Conservation (phyloP, 176 grass and related monocot species). For the Carex cristatella region DNA sequence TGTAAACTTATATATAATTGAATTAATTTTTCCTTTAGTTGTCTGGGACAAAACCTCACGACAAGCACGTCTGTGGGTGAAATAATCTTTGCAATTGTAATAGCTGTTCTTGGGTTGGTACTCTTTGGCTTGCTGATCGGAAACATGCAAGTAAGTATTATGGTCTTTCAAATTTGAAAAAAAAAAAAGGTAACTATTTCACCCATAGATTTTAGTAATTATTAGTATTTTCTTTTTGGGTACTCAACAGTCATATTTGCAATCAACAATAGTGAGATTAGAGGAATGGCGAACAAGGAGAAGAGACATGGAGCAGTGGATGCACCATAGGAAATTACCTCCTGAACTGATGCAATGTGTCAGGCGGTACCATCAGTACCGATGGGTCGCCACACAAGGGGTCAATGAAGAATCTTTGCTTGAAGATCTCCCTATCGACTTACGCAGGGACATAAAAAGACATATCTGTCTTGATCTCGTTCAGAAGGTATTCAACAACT, state of each 20-base stretch:
- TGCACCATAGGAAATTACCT: slow-evolving; percentile 88
- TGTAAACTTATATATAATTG: not conserved
- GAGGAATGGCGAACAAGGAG: slow-evolving; percentile 84
- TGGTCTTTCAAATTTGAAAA: not conserved
- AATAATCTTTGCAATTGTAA: slow-evolving; percentile 66
- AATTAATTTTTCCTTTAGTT: slow-evolving; percentile 32
- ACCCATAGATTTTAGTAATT: too few species aligned
- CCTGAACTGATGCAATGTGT: slow-evolving; percentile 64
- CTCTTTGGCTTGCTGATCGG: slow-evolving; percentile 91
- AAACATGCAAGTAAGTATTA: slow-evolving; percentile 86
- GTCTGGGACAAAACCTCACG: slow-evolving; percentile 75
- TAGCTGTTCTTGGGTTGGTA: slow-evolving; percentile 75
- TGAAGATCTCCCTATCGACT: slow-evolving; percentile 64
- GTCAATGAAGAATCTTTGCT: slow-evolving; percentile 84
- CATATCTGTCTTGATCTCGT: slow-evolving; percentile 93
- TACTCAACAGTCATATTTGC: slow-evolving; percentile 61
- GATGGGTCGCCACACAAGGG: slow-evolving; percentile 76
- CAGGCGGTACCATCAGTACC: slow-evolving; percentile 74
- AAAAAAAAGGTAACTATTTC: not conserved
- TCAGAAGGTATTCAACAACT: slow-evolving; percentile 24
- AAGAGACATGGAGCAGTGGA: slow-evolving; percentile 95
- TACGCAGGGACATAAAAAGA: slow-evolving; percentile 84
- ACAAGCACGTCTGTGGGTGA: slow-evolving; percentile 70
- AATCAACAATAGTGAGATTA: slow-evolving; percentile 76
- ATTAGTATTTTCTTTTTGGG: not conserved